phyloP scores from a whole-genome alignment of 257 asterid genomes.

The Voacanga thouarsii region DNA sequence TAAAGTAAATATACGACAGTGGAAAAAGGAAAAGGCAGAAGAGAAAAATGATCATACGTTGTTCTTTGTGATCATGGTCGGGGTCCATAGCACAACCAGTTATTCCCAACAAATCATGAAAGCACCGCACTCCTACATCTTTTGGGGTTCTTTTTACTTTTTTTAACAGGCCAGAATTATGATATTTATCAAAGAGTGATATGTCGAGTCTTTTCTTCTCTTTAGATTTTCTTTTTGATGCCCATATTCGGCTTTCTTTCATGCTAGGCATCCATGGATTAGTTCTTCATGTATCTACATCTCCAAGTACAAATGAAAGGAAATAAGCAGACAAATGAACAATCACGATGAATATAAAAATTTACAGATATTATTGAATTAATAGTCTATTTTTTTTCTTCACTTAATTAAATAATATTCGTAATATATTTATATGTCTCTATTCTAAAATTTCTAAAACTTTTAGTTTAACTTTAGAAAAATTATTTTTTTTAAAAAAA shows the following conservation, averaged over 20 bases:
- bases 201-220: neutral
- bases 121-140: conserved; percentile 15
- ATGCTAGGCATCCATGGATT: neutral
- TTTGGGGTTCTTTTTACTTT: neutral
- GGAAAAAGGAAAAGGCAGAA: neutral
- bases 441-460: too few relatives aligned
- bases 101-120: conserved; percentile 15
- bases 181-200: neutral
- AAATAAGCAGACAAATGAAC: neutral
- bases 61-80: conserved; percentile 12
- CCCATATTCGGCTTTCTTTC: neutral
- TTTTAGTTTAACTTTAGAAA: too few relatives aligned
- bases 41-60: neutral
- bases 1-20: neutral
- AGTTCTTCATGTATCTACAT: neutral
- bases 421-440: too few relatives aligned
- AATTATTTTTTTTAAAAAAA: too few relatives aligned
- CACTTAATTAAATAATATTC: too few relatives aligned
- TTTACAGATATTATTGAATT: too few relatives aligned
- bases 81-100: conserved; percentile 20
- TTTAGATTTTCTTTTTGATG: neutral
- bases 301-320: neutral
- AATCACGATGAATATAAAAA: neutral
- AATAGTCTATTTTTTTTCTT: too few relatives aligned
- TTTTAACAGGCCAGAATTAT: neutral